These are phyloP conservation scores for Polygonum maritimum DNA, from an alignment of 148 eudicot genomes.

Conservation along the genomic window DNA sequence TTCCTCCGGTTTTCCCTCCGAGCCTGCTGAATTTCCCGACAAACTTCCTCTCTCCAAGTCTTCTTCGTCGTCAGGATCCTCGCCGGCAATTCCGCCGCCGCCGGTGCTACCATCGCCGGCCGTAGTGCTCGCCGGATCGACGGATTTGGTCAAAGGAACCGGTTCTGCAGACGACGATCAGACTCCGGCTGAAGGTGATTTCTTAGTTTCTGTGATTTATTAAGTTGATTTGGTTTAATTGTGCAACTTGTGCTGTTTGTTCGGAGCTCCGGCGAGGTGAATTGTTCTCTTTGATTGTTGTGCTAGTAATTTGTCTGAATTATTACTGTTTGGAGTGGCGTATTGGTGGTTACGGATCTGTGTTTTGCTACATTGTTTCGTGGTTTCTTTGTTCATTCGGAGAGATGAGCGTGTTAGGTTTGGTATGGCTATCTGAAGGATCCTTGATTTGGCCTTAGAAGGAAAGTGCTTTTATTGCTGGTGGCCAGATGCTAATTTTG, in stretches of 20 bases:
- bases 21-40: neutral
- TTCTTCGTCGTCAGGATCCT: neutral
- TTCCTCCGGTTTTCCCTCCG: conserved; percentile 19
- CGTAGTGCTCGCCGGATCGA: neutral
- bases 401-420: neutral
- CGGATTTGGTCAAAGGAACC: neutral
- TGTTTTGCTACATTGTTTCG: neutral
- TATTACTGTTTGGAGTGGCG: neutral
- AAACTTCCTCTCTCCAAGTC: neutral
- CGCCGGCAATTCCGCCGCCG: neutral
- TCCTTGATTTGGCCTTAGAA: conserved; percentile 2
- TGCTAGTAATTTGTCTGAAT: neutral
- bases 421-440: neutral
- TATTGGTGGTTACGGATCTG: neutral
- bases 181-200: neutral
- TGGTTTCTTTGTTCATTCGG: neutral
- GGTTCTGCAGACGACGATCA: neutral
- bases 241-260: neutral
- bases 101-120: neutral
- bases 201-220: neutral
- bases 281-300: neutral
- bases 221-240: neutral
- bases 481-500: neutral
- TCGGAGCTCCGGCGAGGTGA: neutral
- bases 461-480: conserved; percentile 4